Conservation (phyloP, 768 basidiomycete genomes). For the Dacryopinax primogenitus region DNA sequence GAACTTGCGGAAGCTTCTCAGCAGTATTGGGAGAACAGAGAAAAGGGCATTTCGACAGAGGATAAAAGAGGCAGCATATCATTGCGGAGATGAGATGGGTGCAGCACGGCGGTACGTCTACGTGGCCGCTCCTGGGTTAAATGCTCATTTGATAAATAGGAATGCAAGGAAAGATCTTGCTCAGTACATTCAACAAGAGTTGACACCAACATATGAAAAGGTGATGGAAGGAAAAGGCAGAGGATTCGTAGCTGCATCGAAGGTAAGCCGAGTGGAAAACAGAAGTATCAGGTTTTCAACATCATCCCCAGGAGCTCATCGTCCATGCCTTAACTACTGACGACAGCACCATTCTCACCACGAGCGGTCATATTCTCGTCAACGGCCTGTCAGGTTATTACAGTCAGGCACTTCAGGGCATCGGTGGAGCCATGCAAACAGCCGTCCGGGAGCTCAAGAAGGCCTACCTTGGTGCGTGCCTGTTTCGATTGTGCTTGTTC, state of each 20-base stretch:
- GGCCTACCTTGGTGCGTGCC: too few species aligned
- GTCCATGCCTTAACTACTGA: too few species aligned
- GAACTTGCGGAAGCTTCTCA: not conserved
- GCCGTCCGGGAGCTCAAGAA: too few species aligned
- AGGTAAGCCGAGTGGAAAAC: too few species aligned
- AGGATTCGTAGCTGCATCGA: not conserved
- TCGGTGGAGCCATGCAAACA: too few species aligned
- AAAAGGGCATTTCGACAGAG: not conserved
- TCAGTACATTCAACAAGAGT: not conserved
- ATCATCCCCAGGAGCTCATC: too few species aligned
- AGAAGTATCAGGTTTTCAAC: too few species aligned
- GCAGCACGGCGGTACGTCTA: not conserved
- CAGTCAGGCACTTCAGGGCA: too few species aligned
- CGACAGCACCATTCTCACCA: too few species aligned
- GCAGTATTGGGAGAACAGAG: not conserved
- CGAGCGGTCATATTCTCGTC: too few species aligned
- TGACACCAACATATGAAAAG: not conserved
- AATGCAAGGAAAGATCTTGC: not conserved
- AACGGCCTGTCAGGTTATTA: too few species aligned
- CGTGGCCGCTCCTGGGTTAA: not conserved
- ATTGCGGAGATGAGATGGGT: not conserved
- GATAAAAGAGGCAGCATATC: not conserved
- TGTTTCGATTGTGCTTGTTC: too few species aligned
- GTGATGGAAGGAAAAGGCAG: not conserved
- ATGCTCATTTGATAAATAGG: not conserved